Conservation (phyloP, 495 filamentous ascomycete species). For the Lepidopterella palustris region DNA sequence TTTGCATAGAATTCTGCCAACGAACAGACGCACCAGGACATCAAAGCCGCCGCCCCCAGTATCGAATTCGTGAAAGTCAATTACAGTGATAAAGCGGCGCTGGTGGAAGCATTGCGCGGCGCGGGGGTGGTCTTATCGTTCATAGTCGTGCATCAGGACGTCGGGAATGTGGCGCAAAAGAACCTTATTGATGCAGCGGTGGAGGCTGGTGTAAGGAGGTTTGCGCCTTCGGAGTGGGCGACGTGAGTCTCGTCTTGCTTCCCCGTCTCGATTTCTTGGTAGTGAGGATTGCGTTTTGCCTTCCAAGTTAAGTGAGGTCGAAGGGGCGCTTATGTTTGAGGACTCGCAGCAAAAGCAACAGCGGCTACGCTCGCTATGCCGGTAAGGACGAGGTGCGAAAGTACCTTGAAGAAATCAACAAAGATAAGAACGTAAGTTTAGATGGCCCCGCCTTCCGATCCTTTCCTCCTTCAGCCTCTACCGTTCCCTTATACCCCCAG, state of each 20-base stretch:
- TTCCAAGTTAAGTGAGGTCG: background rate
- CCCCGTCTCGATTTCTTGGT: background rate
- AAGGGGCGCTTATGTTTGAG: background rate
- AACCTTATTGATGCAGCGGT: slow-evolving; percentile 35
- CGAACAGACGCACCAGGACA: background rate
- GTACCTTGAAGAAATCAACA: slow-evolving; percentile 15
- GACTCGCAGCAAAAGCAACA: slow-evolving; percentile 4
- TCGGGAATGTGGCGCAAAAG: slow-evolving; percentile 37
- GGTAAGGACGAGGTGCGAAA: slow-evolving; percentile 13
- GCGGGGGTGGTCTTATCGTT: slow-evolving; percentile 54
- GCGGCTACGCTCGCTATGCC: slow-evolving; percentile 9
- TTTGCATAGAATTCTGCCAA: background rate
- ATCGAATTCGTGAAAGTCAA: background rate
- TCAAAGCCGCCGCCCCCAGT: background rate
- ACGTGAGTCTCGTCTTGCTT: slow-evolving; percentile 4
- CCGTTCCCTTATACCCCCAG: background rate
- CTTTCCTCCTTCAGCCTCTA: background rate
- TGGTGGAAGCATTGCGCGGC: slow-evolving; percentile 41
- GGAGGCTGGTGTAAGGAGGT: slow-evolving; percentile 18
- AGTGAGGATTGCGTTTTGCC: too few relatives aligned
- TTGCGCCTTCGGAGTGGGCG: slow-evolving; percentile 29
- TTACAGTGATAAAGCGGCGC: background rate
- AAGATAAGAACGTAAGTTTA: background rate
- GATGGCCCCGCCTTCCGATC: too few relatives aligned
- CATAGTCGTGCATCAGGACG: slow-evolving; percentile 36